These are phyloP conservation scores for Lagerstroemia speciosa DNA, from an alignment of 345 rosid species.

Conservation along the genomic window DNA sequence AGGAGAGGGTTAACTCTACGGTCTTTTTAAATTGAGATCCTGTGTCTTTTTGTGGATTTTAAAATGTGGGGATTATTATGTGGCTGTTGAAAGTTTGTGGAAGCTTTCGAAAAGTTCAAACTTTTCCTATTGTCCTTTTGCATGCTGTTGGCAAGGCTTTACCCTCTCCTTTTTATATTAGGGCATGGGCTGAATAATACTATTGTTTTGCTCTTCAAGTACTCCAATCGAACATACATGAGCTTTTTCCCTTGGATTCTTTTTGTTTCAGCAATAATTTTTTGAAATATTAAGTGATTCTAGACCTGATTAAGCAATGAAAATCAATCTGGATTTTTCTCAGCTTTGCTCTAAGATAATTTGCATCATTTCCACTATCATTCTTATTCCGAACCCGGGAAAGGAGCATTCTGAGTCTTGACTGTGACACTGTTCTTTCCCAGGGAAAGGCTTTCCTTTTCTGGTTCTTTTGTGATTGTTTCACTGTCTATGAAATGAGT, in stretches of 20 bases:
- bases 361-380: too few species aligned
- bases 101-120: conserved; percentile 38
- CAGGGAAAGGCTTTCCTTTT: too few species aligned
- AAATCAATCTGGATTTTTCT: too few species aligned
- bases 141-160: conserved; percentile 17
- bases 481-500: too few species aligned
- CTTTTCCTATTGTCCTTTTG: conserved; percentile 33
- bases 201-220: neutral
- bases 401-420: too few species aligned
- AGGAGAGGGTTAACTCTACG: too few species aligned
- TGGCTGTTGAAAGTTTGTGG: conserved; percentile 30
- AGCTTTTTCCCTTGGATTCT: neutral
- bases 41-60: conserved; percentile 1
- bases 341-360: too few species aligned
- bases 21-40: too few species aligned
- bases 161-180: neutral
- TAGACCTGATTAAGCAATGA: too few species aligned
- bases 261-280: neutral
- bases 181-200: conserved; percentile 14
- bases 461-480: too few species aligned
- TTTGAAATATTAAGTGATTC: neutral
- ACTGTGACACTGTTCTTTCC: too few species aligned
- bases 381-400: too few species aligned
- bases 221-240: neutral
- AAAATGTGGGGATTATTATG: conserved; percentile 16